Evolutionary conservation across 2,329 filamentous ascomycete genomes (phyloP).

Genomic region (Epicoccum nigrum): DNA sequence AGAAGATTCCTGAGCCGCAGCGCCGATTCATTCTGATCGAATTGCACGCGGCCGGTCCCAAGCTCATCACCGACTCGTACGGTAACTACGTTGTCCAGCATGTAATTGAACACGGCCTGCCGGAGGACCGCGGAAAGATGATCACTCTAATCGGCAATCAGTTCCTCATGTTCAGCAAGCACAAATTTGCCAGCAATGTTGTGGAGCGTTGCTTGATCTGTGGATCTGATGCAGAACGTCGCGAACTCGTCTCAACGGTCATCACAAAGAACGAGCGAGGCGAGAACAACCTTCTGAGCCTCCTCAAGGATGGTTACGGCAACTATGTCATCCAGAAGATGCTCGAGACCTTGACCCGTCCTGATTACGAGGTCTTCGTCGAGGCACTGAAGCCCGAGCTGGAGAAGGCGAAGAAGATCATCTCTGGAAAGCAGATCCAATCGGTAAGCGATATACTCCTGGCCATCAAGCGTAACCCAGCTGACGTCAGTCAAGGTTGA

Average conservation of each 20-base stretch:
- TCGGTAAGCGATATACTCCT: slow-evolving; percentile 34
- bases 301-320: slow-evolving; percentile 90
- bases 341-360: slow-evolving; percentile 56
- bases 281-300: slow-evolving; percentile 70
- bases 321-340: slow-evolving; percentile 98
- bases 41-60: slow-evolving; percentile 72
- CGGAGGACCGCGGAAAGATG: slow-evolving; percentile 74
- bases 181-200: slow-evolving; percentile 97
- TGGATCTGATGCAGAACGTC: slow-evolving; percentile 72
- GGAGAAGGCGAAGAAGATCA: slow-evolving; percentile 50
- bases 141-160: slow-evolving; percentile 75
- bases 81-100: slow-evolving; percentile 98
- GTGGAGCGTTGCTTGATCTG: slow-evolving; percentile 88
- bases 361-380: slow-evolving; percentile 52
- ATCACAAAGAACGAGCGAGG: slow-evolving; percentile 65
- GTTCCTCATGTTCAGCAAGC: slow-evolving; percentile 79
- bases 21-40: slow-evolving; percentile 76
- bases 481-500: slow-evolving; percentile 46
- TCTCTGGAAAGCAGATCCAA: slow-evolving; percentile 52
- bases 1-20: slow-evolving; percentile 76
- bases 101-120: slow-evolving; percentile 78
- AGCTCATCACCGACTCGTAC: slow-evolving; percentile 83
- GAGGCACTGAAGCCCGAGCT: slow-evolving; percentile 53
- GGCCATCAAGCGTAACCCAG: not conserved
- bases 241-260: slow-evolving; percentile 63